These are phyloP conservation scores for Limnomonas spitsbergensis DNA, from an alignment of 139 green algal species.

Conservation along the genomic window DNA sequence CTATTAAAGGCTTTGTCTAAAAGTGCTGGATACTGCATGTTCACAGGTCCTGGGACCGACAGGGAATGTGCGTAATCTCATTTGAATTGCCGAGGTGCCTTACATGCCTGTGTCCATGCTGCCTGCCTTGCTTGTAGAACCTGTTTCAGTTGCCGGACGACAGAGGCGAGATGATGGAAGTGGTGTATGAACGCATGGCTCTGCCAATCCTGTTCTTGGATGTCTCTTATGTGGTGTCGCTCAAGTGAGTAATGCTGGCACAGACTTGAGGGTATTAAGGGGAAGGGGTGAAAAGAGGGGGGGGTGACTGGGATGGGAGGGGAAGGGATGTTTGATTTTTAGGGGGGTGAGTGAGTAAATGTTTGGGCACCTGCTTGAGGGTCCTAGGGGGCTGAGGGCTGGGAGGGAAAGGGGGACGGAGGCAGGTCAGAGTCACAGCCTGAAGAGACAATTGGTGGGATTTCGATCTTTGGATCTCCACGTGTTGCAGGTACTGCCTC, in stretches of 20 bases:
- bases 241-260: slow-evolving; percentile 11
- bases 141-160: neutral
- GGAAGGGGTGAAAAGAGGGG: neutral
- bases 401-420: neutral
- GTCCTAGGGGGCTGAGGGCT: neutral
- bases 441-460: neutral
- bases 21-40: too few relatives aligned
- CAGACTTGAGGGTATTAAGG: neutral
- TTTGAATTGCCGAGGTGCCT: too few relatives aligned
- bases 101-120: too few relatives aligned
- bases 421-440: neutral
- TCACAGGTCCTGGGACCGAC: too few relatives aligned
- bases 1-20: too few relatives aligned
- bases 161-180: neutral
- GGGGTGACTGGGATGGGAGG: neutral
- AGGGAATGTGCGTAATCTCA: too few relatives aligned
- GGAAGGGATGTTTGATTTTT: too few relatives aligned
- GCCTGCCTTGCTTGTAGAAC: too few relatives aligned
- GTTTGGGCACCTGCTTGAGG: neutral
- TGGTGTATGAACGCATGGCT: slow-evolving; percentile 10
- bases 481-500: slow-evolving; percentile 14
- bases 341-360: too few relatives aligned
- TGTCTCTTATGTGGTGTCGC: slow-evolving; percentile 2
- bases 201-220: slow-evolving; percentile 23
- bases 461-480: neutral